Evolutionary conservation across 2,329 filamentous ascomycete genomes (phyloP).

Genomic region (Xylaria sp.): DNA sequence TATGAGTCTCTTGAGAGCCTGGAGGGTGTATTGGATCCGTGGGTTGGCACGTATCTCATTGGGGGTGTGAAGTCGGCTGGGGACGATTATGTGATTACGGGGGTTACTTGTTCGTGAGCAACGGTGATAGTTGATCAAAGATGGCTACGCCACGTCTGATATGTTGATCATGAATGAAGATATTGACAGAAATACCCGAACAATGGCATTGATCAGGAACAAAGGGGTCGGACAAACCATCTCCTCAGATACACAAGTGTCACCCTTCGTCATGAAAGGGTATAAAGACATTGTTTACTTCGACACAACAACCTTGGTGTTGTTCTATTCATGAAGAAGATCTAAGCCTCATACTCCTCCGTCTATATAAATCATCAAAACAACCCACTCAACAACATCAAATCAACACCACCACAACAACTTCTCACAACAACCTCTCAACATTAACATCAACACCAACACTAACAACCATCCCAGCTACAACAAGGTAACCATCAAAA

Average conservation of each 20-base stretch:
- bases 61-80: slow-evolving; percentile 2
- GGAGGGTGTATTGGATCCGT: slow-evolving; percentile 5
- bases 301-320: background rate
- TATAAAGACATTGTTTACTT: background rate
- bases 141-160: no score
- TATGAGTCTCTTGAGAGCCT: slow-evolving; percentile 2
- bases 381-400: no score
- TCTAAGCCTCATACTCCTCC: no score
- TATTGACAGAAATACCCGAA: background rate
- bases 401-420: no score
- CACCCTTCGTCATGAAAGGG: background rate
- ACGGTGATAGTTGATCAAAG: background rate
- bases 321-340: no score
- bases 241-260: no score
- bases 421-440: no score
- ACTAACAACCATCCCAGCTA: no score
- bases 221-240: no score
- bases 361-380: background rate
- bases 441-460: no score
- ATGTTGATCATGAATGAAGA: no score
- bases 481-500: background rate
- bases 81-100: slow-evolving; percentile 11
- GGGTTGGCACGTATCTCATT: slow-evolving; percentile 16
- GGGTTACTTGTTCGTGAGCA: slow-evolving; percentile 6
- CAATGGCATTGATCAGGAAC: background rate